Evolutionary conservation across 2,329 filamentous ascomycete species (phyloP).

Genomic region (Thielaviopsis populi): DNA sequence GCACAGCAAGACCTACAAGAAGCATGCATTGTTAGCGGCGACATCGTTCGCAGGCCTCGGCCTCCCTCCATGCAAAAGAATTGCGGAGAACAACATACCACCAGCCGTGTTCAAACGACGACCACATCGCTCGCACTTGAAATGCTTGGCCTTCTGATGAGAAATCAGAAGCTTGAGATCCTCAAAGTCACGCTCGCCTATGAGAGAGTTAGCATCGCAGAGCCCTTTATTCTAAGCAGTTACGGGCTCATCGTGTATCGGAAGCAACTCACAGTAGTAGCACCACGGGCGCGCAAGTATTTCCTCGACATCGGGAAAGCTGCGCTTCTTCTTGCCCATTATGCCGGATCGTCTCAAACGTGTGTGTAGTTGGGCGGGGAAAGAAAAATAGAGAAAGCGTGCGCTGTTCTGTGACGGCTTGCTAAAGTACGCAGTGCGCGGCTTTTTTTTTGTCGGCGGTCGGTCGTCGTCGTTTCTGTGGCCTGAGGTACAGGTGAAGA

Average conservation of each 20-base stretch:
- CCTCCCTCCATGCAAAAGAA: not conserved
- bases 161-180: slow-evolving; percentile 92
- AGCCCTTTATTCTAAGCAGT: not conserved
- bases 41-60: not conserved
- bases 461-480: not conserved
- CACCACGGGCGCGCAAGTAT: slow-evolving; percentile 82
- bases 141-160: slow-evolving; percentile 98
- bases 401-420: not conserved
- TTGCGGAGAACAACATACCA: slow-evolving; percentile 41
- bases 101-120: slow-evolving; percentile 85
- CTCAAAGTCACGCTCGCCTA: slow-evolving; percentile 88
- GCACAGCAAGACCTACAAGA: slow-evolving; percentile 66
- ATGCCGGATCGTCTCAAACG: not conserved
- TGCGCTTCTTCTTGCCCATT: slow-evolving; percentile 86
- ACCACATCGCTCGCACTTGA: slow-evolving; percentile 87
- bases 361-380: not conserved
- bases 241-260: not conserved
- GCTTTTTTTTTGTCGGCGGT: not conserved
- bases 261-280: slow-evolving; percentile 64
- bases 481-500: not conserved
- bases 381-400: not conserved
- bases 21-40: not conserved
- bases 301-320: slow-evolving; percentile 75
- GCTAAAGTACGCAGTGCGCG: not conserved
- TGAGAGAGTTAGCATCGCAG: not conserved